These are phyloP conservation scores for Elaeis guineensis DNA, from an alignment of 176 grass and related monocot genomes.

Conservation along the genomic window DNA sequence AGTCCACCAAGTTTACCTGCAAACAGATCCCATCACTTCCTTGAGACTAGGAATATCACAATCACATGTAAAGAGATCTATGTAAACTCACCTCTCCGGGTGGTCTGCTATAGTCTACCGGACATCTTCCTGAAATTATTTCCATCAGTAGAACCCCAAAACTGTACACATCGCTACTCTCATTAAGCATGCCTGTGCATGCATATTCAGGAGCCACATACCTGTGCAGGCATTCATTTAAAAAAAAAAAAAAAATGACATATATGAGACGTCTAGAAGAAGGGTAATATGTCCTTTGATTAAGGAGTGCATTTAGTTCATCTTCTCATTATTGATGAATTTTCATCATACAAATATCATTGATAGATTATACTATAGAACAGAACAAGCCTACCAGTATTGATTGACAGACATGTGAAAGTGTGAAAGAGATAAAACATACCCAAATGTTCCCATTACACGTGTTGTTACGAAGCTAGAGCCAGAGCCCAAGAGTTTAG, in stretches of 20 bases:
- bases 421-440: constrained; percentile 2
- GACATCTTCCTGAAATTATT: constrained; percentile 76
- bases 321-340: too few relatives aligned
- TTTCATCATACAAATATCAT: too few relatives aligned
- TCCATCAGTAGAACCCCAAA: constrained; percentile 97
- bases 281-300: too few relatives aligned
- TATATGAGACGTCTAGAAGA: too few relatives aligned
- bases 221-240: constrained; percentile 18
- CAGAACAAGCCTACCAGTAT: too few relatives aligned
- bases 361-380: too few relatives aligned
- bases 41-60: background rate
- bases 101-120: constrained; percentile 70
- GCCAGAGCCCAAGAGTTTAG: constrained; percentile 74
- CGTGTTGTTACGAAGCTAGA: constrained; percentile 95
- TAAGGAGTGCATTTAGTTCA: too few relatives aligned
- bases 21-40: background rate
- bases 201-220: constrained; percentile 98
- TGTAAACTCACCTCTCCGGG: constrained; percentile 54
- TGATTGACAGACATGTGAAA: background rate
- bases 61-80: background rate
- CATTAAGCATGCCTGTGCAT: constrained; percentile 92
- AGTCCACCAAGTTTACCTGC: constrained; percentile 94
- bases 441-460: constrained; percentile 97
- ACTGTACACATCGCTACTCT: constrained; percentile 94
- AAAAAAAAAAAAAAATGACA: background rate